Evolutionary conservation across 768 basidiomycete species (phyloP).

Genomic region (Auriculariales sp.): DNA sequence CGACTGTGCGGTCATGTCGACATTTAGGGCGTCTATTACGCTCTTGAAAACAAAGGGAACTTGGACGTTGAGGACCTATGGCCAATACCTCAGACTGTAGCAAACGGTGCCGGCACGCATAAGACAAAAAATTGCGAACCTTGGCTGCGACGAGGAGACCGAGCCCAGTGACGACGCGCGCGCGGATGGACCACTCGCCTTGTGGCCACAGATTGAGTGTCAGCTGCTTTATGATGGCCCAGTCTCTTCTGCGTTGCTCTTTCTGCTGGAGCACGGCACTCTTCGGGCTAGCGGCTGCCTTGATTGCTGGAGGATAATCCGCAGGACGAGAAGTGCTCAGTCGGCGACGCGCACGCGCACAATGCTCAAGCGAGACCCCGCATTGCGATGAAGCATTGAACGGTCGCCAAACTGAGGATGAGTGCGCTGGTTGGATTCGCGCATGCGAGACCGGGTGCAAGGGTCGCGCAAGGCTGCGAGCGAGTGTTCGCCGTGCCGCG

Average conservation of each 20-base stretch:
- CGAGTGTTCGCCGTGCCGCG: too few species aligned
- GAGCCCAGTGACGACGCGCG: constrained; percentile 72
- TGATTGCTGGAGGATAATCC: too few species aligned
- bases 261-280: too few species aligned
- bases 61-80: constrained; percentile 85
- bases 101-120: background rate
- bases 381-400: too few species aligned
- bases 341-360: too few species aligned
- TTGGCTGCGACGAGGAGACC: constrained; percentile 72
- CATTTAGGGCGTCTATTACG: constrained; percentile 79
- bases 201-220: constrained; percentile 87
- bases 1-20: constrained; percentile 54
- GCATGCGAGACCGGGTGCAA: too few species aligned
- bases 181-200: constrained; percentile 66
- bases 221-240: constrained; percentile 73
- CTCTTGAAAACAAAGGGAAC: constrained; percentile 94
- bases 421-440: too few species aligned
- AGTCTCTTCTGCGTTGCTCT: constrained; percentile 65
- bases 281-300: too few species aligned
- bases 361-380: too few species aligned
- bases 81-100: background rate
- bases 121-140: constrained; percentile 28
- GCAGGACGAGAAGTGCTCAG: too few species aligned
- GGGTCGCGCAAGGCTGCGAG: too few species aligned
- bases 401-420: too few species aligned